Evolutionary conservation across 2,329 filamentous ascomycete species (phyloP).

Genomic region (Nannizziopsis barbatae): DNA sequence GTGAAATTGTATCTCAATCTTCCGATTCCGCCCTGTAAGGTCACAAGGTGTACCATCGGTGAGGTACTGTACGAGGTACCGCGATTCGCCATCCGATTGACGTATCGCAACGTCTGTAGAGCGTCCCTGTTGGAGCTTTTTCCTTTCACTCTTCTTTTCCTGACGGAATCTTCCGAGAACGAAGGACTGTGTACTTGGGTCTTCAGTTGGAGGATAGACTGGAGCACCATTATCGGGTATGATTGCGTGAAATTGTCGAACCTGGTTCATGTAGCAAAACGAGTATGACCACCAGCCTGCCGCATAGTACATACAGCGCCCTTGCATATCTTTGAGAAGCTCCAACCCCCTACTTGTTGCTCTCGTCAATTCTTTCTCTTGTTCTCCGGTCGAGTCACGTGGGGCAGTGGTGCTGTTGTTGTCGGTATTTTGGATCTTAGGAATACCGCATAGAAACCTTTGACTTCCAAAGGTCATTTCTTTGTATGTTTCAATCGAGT

Average conservation of each 20-base stretch:
- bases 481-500: conserved; percentile 58
- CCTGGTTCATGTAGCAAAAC: conserved; percentile 79
- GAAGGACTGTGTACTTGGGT: conserved; percentile 64
- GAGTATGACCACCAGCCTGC: conserved; percentile 94
- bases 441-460: conserved; percentile 75
- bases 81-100: conserved; percentile 66
- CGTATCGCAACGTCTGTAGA: conserved; percentile 48
- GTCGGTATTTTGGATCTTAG: conserved; percentile 52
- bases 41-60: conserved; percentile 74
- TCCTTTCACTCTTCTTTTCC: conserved; percentile 25
- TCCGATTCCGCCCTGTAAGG: conserved; percentile 67
- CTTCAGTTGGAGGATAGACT: conserved; percentile 60
- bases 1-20: conserved; percentile 68
- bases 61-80: conserved; percentile 75
- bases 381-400: conserved; percentile 44
- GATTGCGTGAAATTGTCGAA: conserved; percentile 82
- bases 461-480: conserved; percentile 59
- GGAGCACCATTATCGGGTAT: conserved; percentile 57
- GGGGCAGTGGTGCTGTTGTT: conserved; percentile 56
- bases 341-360: conserved; percentile 71
- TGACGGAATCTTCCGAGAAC: conserved; percentile 54
- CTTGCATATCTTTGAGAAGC: conserved; percentile 64
- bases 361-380: conserved; percentile 66
- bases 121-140: conserved; percentile 22
- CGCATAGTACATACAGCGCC: conserved; percentile 69